Conservation (phyloP, 208 protist genomes). For the Spongospora subterranea region DNA sequence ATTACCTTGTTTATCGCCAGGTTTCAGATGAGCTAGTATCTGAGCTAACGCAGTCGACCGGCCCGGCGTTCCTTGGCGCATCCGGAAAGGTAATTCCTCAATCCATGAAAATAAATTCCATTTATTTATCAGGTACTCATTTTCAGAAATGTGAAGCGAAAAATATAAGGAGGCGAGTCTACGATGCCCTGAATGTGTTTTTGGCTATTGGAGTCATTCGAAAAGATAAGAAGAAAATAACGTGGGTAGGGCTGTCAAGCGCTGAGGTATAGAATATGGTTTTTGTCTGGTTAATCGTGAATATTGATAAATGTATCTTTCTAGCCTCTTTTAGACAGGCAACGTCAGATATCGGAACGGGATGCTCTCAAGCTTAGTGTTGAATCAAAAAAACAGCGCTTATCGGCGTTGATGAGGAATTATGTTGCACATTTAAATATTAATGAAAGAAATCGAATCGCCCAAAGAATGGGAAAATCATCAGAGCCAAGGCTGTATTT, state of each 20-base stretch:
- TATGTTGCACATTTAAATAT: conserved; percentile 12
- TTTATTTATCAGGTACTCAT: neutral
- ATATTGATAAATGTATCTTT: neutral
- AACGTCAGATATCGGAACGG: conserved; percentile 1
- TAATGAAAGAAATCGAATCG: conserved; percentile 39
- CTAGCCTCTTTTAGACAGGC: conserved; percentile 15
- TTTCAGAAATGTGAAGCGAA: conserved; percentile 46
- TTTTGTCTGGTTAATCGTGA: neutral
- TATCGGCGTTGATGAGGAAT: neutral
- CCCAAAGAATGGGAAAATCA: neutral
- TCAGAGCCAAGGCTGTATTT: conserved; percentile 3
- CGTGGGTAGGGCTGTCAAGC: neutral
- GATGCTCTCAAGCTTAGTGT: neutral
- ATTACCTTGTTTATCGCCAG: neutral
- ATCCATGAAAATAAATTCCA: neutral
- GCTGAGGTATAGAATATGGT: conserved; percentile 18
- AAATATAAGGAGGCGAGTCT: conserved; percentile 18
- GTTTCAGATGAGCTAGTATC: conserved; percentile 25
- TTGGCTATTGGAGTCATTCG: conserved; percentile 50
- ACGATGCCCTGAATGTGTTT: conserved; percentile 47
- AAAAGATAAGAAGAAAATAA: conserved; percentile 34
- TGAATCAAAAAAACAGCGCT: neutral
- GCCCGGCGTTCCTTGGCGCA: neutral
- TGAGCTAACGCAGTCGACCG: neutral
- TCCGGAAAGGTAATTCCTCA: conserved; percentile 8